Evolutionary conservation across 257 asterid species (phyloP), one percentile per base, ranked within the genome.

Genomic region (Nicotiana benthamiana): DNA sequence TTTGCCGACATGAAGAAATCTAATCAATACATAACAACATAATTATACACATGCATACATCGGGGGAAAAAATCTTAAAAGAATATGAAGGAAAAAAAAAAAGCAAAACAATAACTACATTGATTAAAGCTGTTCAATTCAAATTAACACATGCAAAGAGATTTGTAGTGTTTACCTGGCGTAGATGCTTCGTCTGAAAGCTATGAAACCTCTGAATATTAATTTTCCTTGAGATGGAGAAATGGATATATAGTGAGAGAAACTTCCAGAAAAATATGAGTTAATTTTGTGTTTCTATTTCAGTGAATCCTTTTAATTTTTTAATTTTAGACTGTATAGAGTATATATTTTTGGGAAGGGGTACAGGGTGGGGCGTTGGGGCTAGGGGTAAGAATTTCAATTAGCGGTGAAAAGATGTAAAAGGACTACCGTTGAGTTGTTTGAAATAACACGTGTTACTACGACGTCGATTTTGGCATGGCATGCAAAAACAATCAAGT

Each of bases 1-100:
- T 85, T 81, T 59, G 24, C 87, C 64, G 85, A 77, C 89, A 88
- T 84, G 57, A 34, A 24, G 28, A 64, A 87, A 84, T 84, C 93
- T 91, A 83, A 78, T 62, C 65, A 83, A 86, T 56, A 77, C 28
- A 75, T 12, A 75, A 80, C 4, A 65, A 70, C 30, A 67, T 4
- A 81, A 51, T 64, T 5, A 18, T 43, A 76, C 36, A 54, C 12
- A 1, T 22, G 53, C 36, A 46, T 16, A 27, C 11, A 77, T 15
- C 79, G 12, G 0, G 3, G 1, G 5, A 43, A 68, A 51, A 26
- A 2, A 46, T 13, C 27, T 7, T 7, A 48, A 3, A 26, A 13
- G 4, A 54, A 18, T 15, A 6, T 20, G 9, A 62, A 4, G 17
- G 54, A 13, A 4, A 2, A 10, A 15, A 46, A 59, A 30, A 18